A percentile compares a stretch with the other conserved stretches of the same genome.
Conservation (phyloP, 148 eudicot species). For the Rhododendron kiyosumense region DNA sequence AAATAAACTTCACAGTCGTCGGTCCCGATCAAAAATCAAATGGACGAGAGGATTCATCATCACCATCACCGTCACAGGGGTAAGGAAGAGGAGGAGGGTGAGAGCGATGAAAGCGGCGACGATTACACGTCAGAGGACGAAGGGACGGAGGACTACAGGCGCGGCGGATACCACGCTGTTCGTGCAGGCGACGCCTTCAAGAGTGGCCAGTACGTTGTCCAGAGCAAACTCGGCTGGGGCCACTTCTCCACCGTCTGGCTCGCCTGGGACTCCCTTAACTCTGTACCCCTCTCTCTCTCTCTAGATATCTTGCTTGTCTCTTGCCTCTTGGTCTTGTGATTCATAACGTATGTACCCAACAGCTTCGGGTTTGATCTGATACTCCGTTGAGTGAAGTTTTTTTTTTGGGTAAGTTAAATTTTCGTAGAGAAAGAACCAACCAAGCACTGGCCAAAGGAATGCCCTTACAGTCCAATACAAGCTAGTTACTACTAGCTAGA, state of each 20-base stretch:
- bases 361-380: background rate
- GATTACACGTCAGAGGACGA: conserved; percentile 36
- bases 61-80: conserved; percentile 8
- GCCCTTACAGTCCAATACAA: too few species aligned
- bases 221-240: conserved; percentile 41
- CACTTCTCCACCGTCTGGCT: conserved; percentile 39
- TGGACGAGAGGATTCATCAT: conserved; percentile 16
- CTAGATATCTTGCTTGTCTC: background rate
- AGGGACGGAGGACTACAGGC: conserved; percentile 15
- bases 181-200: conserved; percentile 16
- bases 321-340: conserved; percentile 6
- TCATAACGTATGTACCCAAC: background rate
- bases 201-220: conserved; percentile 15
- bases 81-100: conserved; percentile 9
- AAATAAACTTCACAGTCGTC: background rate
- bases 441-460: too few species aligned
- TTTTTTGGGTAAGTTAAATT: too few species aligned
- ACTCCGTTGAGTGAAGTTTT: background rate
- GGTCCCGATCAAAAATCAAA: background rate
- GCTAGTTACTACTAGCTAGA: too few species aligned
- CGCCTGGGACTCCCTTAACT: conserved; percentile 28
- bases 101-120: conserved; percentile 14
- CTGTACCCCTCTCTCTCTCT: conserved; percentile 17
- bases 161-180: conserved; percentile 17
- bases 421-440: too few species aligned